phyloP scores from a whole-genome alignment of 2,329 filamentous ascomycete genomes.

The Drechslerella dactyloides region DNA sequence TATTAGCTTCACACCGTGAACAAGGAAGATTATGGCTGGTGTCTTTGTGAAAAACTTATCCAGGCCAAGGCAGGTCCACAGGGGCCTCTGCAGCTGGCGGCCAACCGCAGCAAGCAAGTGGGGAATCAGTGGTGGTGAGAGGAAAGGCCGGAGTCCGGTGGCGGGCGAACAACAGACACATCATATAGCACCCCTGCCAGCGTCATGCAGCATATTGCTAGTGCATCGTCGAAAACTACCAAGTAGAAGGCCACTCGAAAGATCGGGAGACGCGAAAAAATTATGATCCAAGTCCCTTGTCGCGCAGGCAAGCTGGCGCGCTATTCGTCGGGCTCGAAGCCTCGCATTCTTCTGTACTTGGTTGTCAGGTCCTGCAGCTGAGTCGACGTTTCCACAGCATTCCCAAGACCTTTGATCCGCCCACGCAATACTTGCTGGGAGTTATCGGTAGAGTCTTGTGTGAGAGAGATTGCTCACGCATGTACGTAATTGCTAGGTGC shows the following conservation, averaged over 20 bases:
- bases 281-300: slow-evolving; percentile 13
- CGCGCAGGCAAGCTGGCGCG: too few relatives aligned
- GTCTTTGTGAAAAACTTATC: slow-evolving; percentile 11
- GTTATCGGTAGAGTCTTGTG: slow-evolving; percentile 25
- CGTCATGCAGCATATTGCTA: slow-evolving; percentile 38
- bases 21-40: slow-evolving; percentile 12
- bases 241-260: slow-evolving; percentile 31
- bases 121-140: slow-evolving; percentile 8
- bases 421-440: slow-evolving; percentile 31
- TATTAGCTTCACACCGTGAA: slow-evolving; percentile 20
- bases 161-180: slow-evolving; percentile 6
- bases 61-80: slow-evolving; percentile 17
- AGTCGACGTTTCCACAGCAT: slow-evolving; percentile 24
- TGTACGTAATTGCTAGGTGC: not conserved
- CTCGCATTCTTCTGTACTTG: too few relatives aligned
- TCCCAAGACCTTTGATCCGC: too few relatives aligned
- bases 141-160: not conserved
- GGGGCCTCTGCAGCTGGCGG: slow-evolving; percentile 19
- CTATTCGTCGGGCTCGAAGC: not conserved
- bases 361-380: slow-evolving; percentile 11
- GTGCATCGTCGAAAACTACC: slow-evolving; percentile 23
- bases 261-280: slow-evolving; percentile 40
- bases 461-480: too few relatives aligned
- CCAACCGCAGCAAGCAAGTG: slow-evolving; percentile 47
- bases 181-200: slow-evolving; percentile 1